phyloP scores from a whole-genome alignment of 2,329 filamentous ascomycete genomes.

The Pseudogymnoascus sp. region DNA sequence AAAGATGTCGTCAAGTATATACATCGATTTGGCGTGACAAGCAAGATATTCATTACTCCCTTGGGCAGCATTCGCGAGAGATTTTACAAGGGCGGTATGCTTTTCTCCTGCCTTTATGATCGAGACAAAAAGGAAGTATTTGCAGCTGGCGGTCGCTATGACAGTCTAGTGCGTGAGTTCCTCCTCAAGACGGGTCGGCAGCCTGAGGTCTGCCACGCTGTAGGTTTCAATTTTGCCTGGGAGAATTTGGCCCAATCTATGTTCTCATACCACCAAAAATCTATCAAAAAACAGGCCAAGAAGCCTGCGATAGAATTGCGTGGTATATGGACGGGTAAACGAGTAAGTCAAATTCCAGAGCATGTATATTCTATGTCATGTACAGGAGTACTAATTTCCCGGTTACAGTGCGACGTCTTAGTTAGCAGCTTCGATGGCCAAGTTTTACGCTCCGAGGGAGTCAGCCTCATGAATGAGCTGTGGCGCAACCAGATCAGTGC shows the following conservation, averaged over 20 bases:
- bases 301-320: slow-evolving; percentile 56
- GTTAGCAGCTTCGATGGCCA: slow-evolving; percentile 78
- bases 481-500: slow-evolving; percentile 81
- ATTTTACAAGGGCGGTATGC: slow-evolving; percentile 75
- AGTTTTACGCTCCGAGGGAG: slow-evolving; percentile 63
- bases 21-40: slow-evolving; percentile 63
- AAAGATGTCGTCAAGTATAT: slow-evolving; percentile 69
- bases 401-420: slow-evolving; percentile 67
- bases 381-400: neutral
- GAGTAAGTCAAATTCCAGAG: slow-evolving; percentile 46
- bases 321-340: slow-evolving; percentile 50
- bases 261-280: slow-evolving; percentile 38
- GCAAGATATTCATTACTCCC: slow-evolving; percentile 76
- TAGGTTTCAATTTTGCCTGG: slow-evolving; percentile 87
- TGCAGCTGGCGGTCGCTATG: slow-evolving; percentile 88
- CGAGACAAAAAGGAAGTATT: slow-evolving; percentile 76
- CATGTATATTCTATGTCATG: neutral
- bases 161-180: slow-evolving; percentile 77
- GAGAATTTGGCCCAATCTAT: slow-evolving; percentile 65
- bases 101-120: slow-evolving; percentile 89
- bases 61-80: slow-evolving; percentile 83
- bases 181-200: slow-evolving; percentile 58
- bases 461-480: slow-evolving; percentile 68
- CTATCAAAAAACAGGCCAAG: slow-evolving; percentile 55
- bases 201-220: slow-evolving; percentile 64